Percentiles rank a stretch among this genome's conserved stretches.
phyloP scores from a whole-genome alignment of 805 yeast genomes.

The Hanseniaspora hatyaiensis region DNA sequence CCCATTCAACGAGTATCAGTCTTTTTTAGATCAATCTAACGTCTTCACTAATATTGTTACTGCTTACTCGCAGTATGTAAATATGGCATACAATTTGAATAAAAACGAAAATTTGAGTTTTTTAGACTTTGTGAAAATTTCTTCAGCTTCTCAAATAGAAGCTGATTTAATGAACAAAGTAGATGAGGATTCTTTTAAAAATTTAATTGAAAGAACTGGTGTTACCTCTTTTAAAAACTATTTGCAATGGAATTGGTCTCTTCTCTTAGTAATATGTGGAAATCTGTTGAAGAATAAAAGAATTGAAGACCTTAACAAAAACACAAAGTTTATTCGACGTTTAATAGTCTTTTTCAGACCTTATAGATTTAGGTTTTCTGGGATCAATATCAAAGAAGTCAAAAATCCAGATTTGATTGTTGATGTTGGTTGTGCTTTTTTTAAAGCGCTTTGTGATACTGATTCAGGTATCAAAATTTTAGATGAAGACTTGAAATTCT shows the following conservation, averaged over 20 bases:
- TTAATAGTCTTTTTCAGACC: constrained; percentile 82
- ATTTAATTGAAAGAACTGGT: constrained; percentile 52
- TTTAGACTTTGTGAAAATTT: constrained; percentile 36
- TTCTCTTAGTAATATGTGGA: constrained; percentile 55
- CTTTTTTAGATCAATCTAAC: not conserved
- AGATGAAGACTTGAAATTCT: constrained; percentile 52
- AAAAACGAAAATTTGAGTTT: constrained; percentile 14
- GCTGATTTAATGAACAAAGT: constrained; percentile 27
- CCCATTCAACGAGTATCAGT: not conserved
- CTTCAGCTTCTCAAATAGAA: constrained; percentile 23
- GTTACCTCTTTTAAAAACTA: constrained; percentile 70
- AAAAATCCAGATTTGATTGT: constrained; percentile 47
- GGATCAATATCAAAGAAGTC: constrained; percentile 34
- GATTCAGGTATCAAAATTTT: constrained; percentile 58
- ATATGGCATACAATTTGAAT: constrained; percentile 24
- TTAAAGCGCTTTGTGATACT: constrained; percentile 51
- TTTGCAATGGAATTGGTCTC: constrained; percentile 79
- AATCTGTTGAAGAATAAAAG: constrained; percentile 71
- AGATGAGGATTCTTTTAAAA: constrained; percentile 34
- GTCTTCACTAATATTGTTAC: not conserved
- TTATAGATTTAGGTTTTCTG: constrained; percentile 68
- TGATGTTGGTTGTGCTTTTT: constrained; percentile 61
- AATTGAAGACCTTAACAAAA: constrained; percentile 63
- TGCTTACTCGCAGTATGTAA: constrained; percentile 15
- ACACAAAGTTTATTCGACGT: constrained; percentile 77